A percentile compares a stretch with the other conserved stretches of the same genome.
Evolutionary conservation across 2,329 filamentous ascomycete genomes (phyloP).

Genomic region (Pseudogymnoascus sp.): DNA sequence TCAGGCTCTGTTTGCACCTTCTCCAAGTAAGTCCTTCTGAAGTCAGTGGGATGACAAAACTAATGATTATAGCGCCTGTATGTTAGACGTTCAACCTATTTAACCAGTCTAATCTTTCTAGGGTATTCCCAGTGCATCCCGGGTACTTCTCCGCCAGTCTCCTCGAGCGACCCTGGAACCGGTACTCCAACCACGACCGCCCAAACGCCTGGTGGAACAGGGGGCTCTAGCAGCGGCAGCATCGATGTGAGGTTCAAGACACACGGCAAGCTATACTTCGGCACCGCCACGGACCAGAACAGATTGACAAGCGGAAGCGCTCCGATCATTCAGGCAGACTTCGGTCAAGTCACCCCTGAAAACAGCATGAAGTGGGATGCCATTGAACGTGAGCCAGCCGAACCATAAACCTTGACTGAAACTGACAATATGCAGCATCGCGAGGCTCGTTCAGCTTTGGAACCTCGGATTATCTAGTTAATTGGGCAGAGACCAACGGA

Average conservation of each 20-base stretch:
- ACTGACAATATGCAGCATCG: constrained; percentile 14
- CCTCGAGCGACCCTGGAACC: not conserved
- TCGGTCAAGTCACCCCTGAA: constrained; percentile 58
- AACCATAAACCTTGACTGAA: constrained; percentile 1
- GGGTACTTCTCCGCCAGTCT: constrained; percentile 1
- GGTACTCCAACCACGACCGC: constrained; percentile 10
- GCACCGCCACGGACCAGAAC: constrained; percentile 7
- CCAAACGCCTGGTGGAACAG: constrained; percentile 7
- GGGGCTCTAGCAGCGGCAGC: constrained; percentile 8
- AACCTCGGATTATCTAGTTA: constrained; percentile 46
- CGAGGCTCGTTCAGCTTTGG: constrained; percentile 40
- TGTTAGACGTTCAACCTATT: not conserved
- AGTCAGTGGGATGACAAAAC: not conserved
- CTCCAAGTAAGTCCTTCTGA: constrained; percentile 14
- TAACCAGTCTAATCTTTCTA: not conserved
- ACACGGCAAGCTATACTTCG: constrained; percentile 11
- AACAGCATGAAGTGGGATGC: constrained; percentile 66
- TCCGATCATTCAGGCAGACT: constrained; percentile 45
- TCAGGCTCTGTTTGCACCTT: constrained; percentile 23
- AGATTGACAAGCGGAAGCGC: not conserved
- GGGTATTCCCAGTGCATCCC: constrained; percentile 22
- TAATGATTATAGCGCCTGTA: not conserved
- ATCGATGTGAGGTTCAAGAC: not conserved
- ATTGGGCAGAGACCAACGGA: constrained; percentile 48
- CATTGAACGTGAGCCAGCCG: constrained; percentile 32